Evolutionary conservation across 495 filamentous ascomycete genomes (phyloP).

Genomic region (Aspergillus conjunctus): DNA sequence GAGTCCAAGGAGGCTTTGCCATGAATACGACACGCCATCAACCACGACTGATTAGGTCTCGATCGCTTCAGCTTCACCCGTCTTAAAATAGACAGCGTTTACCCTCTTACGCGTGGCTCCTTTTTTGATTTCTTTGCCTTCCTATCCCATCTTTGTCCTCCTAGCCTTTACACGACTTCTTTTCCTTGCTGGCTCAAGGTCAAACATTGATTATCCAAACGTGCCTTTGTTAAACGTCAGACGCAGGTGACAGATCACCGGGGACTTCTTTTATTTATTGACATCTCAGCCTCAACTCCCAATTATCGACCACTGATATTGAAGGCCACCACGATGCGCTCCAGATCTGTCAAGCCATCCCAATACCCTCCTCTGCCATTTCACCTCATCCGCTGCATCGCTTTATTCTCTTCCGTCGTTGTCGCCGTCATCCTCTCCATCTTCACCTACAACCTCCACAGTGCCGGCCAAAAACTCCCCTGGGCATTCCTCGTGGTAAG

Average conservation of each 20-base stretch:
- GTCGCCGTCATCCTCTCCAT: conserved; percentile 60
- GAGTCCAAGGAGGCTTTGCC: not conserved
- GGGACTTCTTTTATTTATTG: not conserved
- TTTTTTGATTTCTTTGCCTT: not conserved
- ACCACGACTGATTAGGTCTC: not conserved
- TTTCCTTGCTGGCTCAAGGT: conserved; percentile 5
- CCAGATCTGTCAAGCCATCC: conserved; percentile 51
- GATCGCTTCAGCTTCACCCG: conserved; percentile 2
- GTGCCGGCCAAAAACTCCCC: conserved; percentile 56
- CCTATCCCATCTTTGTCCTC: not conserved
- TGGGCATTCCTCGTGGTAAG: conserved; percentile 68
- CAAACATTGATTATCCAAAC: not conserved
- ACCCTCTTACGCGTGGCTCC: not conserved
- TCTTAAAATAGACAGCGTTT: conserved; percentile 2
- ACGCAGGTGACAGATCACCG: not conserved
- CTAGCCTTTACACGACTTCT: not conserved
- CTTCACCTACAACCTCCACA: conserved; percentile 62
- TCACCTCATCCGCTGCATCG: conserved; percentile 54
- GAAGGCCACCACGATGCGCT: conserved; percentile 30
- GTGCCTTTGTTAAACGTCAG: too few species aligned
- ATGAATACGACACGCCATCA: not conserved
- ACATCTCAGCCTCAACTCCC: not conserved
- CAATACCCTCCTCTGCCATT: conserved; percentile 61
- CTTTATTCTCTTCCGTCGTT: conserved; percentile 57
- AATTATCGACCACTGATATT: not conserved